Conservation (phyloP, 306 rosid species). For the Luffa aegyptiaca region DNA sequence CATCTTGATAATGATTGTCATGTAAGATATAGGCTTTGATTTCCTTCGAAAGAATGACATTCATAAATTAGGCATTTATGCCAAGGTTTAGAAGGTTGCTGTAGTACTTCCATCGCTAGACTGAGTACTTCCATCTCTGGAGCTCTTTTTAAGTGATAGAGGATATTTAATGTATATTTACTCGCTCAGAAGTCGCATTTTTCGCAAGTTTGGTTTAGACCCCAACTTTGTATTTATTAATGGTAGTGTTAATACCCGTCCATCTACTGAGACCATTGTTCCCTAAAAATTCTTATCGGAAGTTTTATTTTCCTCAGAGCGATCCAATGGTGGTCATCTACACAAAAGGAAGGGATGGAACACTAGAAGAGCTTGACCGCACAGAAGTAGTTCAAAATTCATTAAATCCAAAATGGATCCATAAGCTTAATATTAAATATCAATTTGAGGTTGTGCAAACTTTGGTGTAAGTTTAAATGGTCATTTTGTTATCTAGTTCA, state of each 20-base stretch:
- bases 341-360: slow-evolving; percentile 69
- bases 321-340: slow-evolving; percentile 85
- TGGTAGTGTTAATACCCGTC: not conserved
- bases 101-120: not conserved
- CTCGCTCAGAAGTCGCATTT: not conserved
- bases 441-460: slow-evolving; percentile 85
- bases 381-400: slow-evolving; percentile 88
- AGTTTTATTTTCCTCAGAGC: slow-evolving; percentile 45
- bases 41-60: not conserved
- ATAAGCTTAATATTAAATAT: slow-evolving; percentile 54
- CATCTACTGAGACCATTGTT: not conserved
- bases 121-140: not conserved
- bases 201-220: not conserved
- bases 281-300: slow-evolving; percentile 1
- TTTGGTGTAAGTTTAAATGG: slow-evolving; percentile 72
- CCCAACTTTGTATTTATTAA: not conserved
- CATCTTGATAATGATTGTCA: not conserved
- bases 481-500: slow-evolving; percentile 18
- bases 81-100: not conserved
- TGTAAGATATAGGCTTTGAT: not conserved
- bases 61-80: not conserved
- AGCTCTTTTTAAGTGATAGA: not conserved
- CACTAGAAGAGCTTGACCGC: slow-evolving; percentile 72
- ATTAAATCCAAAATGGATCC: slow-evolving; percentile 75
- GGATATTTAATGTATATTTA: not conserved